Evolutionary conservation across 1,284 basidiomycete species (phyloP), one percentile per base, ranked within the genome.

Genomic region (Amylostereum areolatum): DNA sequence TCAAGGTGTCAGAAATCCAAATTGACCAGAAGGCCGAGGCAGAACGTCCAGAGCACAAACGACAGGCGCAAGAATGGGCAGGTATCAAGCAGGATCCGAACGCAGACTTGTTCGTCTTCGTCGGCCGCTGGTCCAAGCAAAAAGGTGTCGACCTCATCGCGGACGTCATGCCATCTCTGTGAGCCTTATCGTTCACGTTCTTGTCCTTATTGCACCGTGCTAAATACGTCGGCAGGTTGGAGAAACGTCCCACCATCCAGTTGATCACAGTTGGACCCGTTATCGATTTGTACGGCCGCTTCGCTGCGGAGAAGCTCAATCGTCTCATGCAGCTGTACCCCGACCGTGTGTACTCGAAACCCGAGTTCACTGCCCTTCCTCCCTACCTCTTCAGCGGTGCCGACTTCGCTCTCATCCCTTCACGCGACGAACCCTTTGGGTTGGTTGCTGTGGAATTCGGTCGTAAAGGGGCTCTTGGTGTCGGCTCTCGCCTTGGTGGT

Each of bases 111-210:
- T 95, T 95, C 63, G 92, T 96, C 57, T 95, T 96, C 67, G 92
- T 96, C 57, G 92, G 92, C 65, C 87, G 92, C 58, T 95, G 92
- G 92, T 96, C 92, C 3, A 95, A 95, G 69, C 92, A 96, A 66
- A 96, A 96, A 71, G 92, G 92, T 66, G 92, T 96, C 30, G 92
- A 96, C 71, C 72, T 96, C 45, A 96, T 96, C 59, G 92, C 92
- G 8, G 92, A 96, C 69, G 85, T 93, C 57, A 90, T 95, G 87
- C 92, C 92, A 29, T 79, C 80, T 2, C 63, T 96, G 81, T 88
- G 62, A 60, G 87, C 18, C 18, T 18, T 18, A 18, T 18, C 18
- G 18, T 18, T 18, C 18, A 18, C 18, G 18, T 18, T 18, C 78
- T 5, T 40, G 46, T 44, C 47, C 50, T 35, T 37, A 31, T 25